Percentiles rank a stretch among this genome's conserved stretches.
These are phyloP conservation scores for Saccharomycopsis capsularis DNA, from an alignment of 805 yeast species.

Conservation along the genomic window DNA sequence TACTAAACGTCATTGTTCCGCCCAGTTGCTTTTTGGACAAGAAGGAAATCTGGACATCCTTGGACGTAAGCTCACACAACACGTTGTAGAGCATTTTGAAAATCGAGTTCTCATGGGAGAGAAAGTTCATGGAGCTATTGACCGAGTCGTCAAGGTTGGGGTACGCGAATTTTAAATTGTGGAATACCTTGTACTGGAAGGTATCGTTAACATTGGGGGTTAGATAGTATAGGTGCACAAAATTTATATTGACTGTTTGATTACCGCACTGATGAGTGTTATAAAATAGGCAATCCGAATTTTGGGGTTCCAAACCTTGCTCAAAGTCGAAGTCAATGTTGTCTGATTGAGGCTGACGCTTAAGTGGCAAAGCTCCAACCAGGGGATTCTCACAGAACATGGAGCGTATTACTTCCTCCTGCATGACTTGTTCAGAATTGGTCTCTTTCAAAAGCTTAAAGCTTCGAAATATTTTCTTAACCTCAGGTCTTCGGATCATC, in stretches of 20 bases:
- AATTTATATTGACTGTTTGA: constrained; percentile 8
- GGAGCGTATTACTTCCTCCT: background rate
- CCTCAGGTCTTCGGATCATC: constrained; percentile 13
- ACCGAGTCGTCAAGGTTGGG: constrained; percentile 18
- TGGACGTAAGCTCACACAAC: constrained; percentile 1
- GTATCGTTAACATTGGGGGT: constrained; percentile 85
- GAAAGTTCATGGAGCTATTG: constrained; percentile 4
- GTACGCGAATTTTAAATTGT: constrained; percentile 6
- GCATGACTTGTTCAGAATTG: background rate
- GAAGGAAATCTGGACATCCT: constrained; percentile 2
- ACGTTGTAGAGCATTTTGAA: background rate
- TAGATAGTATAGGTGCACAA: constrained; percentile 51
- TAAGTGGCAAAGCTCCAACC: too few species aligned
- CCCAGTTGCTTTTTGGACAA: background rate
- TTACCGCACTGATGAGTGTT: background rate
- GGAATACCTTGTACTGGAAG: constrained; percentile 41
- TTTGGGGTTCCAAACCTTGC: background rate
- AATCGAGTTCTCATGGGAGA: background rate
- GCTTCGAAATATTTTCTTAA: constrained; percentile 11
- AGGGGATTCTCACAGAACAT: background rate
- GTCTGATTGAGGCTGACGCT: too few species aligned
- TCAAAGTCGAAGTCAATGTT: background rate
- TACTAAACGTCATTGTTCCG: background rate
- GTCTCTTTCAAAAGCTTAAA: background rate
- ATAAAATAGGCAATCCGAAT: background rate